Base-by-base conservation (phyloP, 495 filamentous ascomycete species). In the Annulohypoxylon bovei region DNA sequence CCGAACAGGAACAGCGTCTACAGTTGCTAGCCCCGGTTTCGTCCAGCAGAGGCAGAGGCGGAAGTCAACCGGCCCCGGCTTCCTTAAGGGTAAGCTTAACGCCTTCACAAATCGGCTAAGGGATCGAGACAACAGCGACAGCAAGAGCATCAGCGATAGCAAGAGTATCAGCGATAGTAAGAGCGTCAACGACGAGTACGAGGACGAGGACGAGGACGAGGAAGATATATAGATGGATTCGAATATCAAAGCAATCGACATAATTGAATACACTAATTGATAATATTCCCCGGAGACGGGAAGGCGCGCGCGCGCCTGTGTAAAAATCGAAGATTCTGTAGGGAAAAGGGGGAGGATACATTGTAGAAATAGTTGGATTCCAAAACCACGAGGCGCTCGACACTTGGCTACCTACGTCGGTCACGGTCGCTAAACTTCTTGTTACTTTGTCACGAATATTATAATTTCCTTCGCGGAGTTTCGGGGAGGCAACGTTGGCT, bases 51-150 rank as follows among this genome's bases (percentile, higher is more conserved):
- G 53, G 71, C 71, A 64, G 50, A 73, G 69, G 60, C 71, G 60
- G 46, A 76, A 44, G 16, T 71, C 65, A 22, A 62, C 65, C 11
- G 72, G 74, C 3, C 42, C 70, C 11, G 78, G 77, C 14, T 80
- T 80, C 50, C 62, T 84, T 7, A 76, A 76, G 40, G 81, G 81
- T 9, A 82, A 78, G 63, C 22, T 84, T 3, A 80, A 67, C 30
- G 80, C 79, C 8, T 50, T 84, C 18, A 76, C 77, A 9, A 73
- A 74, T 32, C 68, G 81, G 33, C 59, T 81, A 27, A 81, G 75
- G 62, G 75, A 82, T 28, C 68, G 78, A 22, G 78, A 81, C 22
- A 74, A 47, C 55, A 65, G 37, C 33, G 72, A 77, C 42, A 12
- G 66, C 12, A 77, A 59, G 42, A 57, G 28, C 32, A 8, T 18